Base-by-base conservation (phyloP, 129 eudicot species). In the Pittosporum tobira region DNA sequence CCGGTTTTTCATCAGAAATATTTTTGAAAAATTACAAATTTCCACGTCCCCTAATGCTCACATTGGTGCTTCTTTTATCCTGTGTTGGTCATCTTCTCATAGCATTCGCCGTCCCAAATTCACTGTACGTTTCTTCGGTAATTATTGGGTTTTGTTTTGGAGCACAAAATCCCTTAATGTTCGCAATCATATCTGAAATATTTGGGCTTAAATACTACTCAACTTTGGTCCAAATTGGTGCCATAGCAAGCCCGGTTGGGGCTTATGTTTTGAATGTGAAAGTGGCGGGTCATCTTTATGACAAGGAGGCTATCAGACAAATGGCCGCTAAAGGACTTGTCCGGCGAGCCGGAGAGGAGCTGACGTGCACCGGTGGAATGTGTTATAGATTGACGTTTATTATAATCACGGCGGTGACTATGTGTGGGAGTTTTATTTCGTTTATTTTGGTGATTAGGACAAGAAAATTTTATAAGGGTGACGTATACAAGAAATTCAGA, bases 31-130 rank as follows among this genome's bases (percentile, higher is more conserved):
- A 75, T 66, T 87, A 87, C 70, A 83, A 83, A 51, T 77, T 87
- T 66, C 96, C 96, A 1, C 77, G 96, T 8, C 93, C 96, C 6
- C 24, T 87, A 30, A 75, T 88, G 79, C 79, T 88, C 21, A 88
- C 86, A 2, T 3, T 78, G 2, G 72, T 78, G 21, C 88, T 88
- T 0, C 73, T 77, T 18, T 3, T 88, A 18, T 80, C 96, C 1
- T 83, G 94, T 48, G 56, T 36, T 12, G 42, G 11, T 12, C 1
- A 36, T 36, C 42, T 36, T 36, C 42, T 36, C 42, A 36, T 36
- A 36, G 42, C 42, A 5, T 36, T 36, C 11, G 6, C 42, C 9
- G 9, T 36, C 42, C 1, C 6, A 36, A 36, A 36, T 36, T 12
- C 42, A 5, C 42, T 36, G 6, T 36, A 36, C 42, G 6, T 36